Evolutionary conservation across 768 basidiomycete species (phyloP), one percentile per base, ranked within the genome.

Genomic region (Rhodotorula babjevae): DNA sequence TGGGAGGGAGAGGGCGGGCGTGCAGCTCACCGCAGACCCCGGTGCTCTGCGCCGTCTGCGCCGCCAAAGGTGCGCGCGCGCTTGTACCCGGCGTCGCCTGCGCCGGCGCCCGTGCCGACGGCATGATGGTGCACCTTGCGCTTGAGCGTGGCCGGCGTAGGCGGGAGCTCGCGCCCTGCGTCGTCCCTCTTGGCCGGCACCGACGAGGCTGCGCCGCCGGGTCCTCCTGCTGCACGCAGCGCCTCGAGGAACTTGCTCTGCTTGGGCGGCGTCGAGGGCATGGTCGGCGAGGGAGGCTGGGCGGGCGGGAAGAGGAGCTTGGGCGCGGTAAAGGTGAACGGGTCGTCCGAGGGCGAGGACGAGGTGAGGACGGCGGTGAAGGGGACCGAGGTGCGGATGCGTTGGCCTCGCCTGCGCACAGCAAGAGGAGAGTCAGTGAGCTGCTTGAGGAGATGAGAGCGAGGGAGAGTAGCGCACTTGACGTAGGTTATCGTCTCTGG

Each of bases 401-500:
- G 65, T 42, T 69, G 74, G 46, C 73, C 73, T 31, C 70, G 77
- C 33, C 66, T 72, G 67, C 3, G 6, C 9, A n/a, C 21, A 14
- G 21, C 8, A 36, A 12, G 44, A 46, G 44, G 44, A 19, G 21
- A 36, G 36, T 36, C 7, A 9, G 67, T 57, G 42, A 60, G 65
- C n/a, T 44, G 9, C 7, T 33, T 16, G 31, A 7, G 23, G 23
- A 33, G 33, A 1, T n/a, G n/a, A n/a, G 50, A 16, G 33, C 31
- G 33, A 53, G 33, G 61, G 27, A 59, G 36, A 36, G 33, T n/a
- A 36, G 29, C 69, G 50, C 56, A 66, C 74, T 67, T 68, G 69
- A 75, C 74, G 36, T 66, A 67, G 44, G 73, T 68, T 21, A 75
- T n/a, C 52, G 69, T 76, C 56, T 71, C 67, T 23, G 75, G 67